phyloP scores from a whole-genome alignment of 139 green algal species.

The Monoraphidium neglectum region DNA sequence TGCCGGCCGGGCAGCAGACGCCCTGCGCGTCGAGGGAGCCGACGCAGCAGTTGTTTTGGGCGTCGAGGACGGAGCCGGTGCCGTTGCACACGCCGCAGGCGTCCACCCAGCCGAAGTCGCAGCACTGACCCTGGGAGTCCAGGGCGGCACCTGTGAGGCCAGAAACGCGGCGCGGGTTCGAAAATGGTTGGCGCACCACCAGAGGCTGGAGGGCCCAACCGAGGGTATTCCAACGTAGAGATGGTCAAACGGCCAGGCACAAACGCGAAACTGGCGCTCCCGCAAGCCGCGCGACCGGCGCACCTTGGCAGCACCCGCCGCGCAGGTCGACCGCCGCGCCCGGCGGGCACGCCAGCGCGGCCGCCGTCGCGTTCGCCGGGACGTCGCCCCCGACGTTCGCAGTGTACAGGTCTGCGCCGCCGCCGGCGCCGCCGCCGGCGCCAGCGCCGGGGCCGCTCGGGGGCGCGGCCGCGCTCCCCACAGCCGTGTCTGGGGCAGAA shows the following conservation, averaged over 20 bases:
- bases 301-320: conserved; percentile 23
- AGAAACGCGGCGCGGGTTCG: not conserved
- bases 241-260: not conserved
- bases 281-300: too few species aligned
- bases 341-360: conserved; percentile 3
- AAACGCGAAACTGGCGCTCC: not conserved
- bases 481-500: not conserved
- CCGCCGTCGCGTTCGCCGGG: not conserved
- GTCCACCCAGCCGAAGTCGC: conserved; percentile 14
- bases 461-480: not conserved
- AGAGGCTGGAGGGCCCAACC: not conserved
- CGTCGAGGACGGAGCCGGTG: conserved; percentile 21
- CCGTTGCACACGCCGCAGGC: conserved; percentile 31
- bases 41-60: conserved; percentile 23
- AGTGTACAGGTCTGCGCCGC: not conserved
- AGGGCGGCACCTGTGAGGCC: not conserved
- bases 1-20: conserved; percentile 15
- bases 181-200: not conserved
- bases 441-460: not conserved
- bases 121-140: conserved; percentile 20
- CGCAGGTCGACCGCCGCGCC: conserved; percentile 3
- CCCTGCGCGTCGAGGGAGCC: conserved; percentile 23
- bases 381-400: not conserved
- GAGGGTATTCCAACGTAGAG: not conserved
- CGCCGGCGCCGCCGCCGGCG: not conserved